Conservation (phyloP, 306 rosid genomes). For the Lathyrus aphaca region DNA sequence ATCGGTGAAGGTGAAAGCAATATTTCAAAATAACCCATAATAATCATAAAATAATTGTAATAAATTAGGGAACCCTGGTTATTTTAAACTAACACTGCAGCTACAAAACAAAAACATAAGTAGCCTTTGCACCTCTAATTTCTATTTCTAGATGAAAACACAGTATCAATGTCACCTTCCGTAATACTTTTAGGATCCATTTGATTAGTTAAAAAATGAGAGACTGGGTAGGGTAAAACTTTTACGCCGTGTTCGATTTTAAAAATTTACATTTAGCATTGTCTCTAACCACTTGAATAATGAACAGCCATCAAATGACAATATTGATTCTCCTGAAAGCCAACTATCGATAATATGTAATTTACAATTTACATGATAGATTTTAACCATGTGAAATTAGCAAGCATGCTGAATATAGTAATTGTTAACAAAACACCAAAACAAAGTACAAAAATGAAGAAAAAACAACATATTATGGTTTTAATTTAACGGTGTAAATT, state of each 20-base stretch:
- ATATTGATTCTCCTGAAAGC: neutral
- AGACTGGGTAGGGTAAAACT: neutral
- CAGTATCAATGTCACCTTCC: neutral
- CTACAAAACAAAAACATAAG: neutral
- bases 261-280: neutral
- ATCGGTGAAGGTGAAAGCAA: neutral
- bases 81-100: constrained; percentile 3
- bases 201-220: neutral
- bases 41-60: neutral
- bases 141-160: neutral
- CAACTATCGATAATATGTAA: neutral
- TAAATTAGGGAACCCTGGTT: neutral
- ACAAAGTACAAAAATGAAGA: neutral
- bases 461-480: neutral
- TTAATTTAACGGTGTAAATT: constrained; percentile 24
- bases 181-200: neutral
- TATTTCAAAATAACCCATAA: neutral
- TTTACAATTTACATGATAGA: neutral
- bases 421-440: neutral
- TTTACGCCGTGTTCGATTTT: neutral
- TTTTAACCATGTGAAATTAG: neutral
- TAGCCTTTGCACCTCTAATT: neutral
- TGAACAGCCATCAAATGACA: neutral
- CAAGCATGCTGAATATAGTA: too few relatives aligned
- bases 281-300: neutral